Conservation (phyloP, 108 stramenopile genomes). For the Licmophora abbreviata region DNA sequence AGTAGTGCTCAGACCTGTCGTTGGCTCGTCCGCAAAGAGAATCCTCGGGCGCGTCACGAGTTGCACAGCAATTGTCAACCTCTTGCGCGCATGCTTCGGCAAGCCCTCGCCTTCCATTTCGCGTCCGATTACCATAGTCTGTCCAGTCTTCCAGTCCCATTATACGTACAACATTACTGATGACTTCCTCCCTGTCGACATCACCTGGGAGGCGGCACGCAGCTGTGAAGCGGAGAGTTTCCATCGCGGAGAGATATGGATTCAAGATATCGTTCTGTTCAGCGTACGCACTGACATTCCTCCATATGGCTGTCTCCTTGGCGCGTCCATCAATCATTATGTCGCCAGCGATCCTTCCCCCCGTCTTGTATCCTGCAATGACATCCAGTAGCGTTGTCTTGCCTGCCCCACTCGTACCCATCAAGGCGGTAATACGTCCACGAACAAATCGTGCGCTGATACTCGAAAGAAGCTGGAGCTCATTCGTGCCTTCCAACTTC, state of each 20-base stretch:
- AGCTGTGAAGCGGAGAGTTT: slow-evolving; percentile 48
- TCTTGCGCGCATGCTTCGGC: slow-evolving; percentile 54
- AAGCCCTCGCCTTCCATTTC: slow-evolving; percentile 30
- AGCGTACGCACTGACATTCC: slow-evolving; percentile 39
- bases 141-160: slow-evolving; percentile 40
- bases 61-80: slow-evolving; percentile 62
- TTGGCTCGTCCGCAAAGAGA: slow-evolving; percentile 19
- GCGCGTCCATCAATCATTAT: slow-evolving; percentile 50
- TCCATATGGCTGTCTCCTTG: slow-evolving; percentile 16
- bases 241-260: slow-evolving; percentile 51
- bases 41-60: slow-evolving; percentile 42
- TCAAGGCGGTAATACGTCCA: slow-evolving; percentile 24
- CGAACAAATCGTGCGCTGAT: neutral
- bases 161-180: slow-evolving; percentile 51
- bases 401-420: slow-evolving; percentile 22
- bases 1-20: slow-evolving; percentile 32
- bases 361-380: slow-evolving; percentile 55
- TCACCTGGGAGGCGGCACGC: slow-evolving; percentile 35
- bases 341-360: slow-evolving; percentile 46
- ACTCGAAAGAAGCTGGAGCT: neutral
- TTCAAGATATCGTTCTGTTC: slow-evolving; percentile 63
- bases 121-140: slow-evolving; percentile 55
- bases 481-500: neutral
- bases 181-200: slow-evolving; percentile 40
- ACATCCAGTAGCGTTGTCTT: slow-evolving; percentile 64